These are phyloP conservation scores for Macroventuria anomochaeta DNA, from an alignment of 2,329 filamentous ascomycete genomes.

Conservation along the genomic window DNA sequence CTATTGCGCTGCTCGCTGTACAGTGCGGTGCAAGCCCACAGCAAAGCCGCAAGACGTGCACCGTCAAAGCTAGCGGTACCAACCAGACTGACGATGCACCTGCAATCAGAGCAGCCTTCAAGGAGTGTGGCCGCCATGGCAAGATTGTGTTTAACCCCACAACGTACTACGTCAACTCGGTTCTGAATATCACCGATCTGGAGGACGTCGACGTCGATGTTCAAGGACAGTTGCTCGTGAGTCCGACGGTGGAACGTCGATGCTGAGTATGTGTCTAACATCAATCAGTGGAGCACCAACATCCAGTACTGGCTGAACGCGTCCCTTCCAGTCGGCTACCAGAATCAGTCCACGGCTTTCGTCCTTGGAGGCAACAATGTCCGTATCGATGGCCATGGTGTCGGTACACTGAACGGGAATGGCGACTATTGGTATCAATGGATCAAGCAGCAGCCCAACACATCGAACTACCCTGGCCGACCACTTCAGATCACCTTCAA, in stretches of 20 bases:
- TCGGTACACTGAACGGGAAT: slow-evolving; percentile 65
- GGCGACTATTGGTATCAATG: slow-evolving; percentile 67
- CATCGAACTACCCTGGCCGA: slow-evolving; percentile 47
- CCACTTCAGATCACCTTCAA: slow-evolving; percentile 62
- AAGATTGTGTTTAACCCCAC: slow-evolving; percentile 30
- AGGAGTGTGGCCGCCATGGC: slow-evolving; percentile 28
- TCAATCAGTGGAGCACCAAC: slow-evolving; percentile 30
- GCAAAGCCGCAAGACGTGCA: slow-evolving; percentile 22
- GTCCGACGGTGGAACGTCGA: neutral
- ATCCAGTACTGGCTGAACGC: slow-evolving; percentile 40
- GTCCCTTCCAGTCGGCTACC: slow-evolving; percentile 43
- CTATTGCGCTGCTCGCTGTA: slow-evolving; percentile 1
- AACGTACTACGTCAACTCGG: slow-evolving; percentile 34
- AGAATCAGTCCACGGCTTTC: slow-evolving; percentile 41
- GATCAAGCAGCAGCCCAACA: slow-evolving; percentile 37
- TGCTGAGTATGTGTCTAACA: neutral
- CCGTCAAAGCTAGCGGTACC: slow-evolving; percentile 23
- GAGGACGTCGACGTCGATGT: slow-evolving; percentile 37
- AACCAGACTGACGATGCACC: slow-evolving; percentile 34
- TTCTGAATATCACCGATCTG: slow-evolving; percentile 32
- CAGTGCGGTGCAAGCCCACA: neutral
- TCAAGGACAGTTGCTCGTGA: slow-evolving; percentile 30
- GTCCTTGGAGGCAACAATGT: slow-evolving; percentile 59
- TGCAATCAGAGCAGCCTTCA: slow-evolving; percentile 36
- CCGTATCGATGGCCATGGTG: slow-evolving; percentile 57